Conservation (phyloP, 495 filamentous ascomycete species). For the Penicillium riverlandense region DNA sequence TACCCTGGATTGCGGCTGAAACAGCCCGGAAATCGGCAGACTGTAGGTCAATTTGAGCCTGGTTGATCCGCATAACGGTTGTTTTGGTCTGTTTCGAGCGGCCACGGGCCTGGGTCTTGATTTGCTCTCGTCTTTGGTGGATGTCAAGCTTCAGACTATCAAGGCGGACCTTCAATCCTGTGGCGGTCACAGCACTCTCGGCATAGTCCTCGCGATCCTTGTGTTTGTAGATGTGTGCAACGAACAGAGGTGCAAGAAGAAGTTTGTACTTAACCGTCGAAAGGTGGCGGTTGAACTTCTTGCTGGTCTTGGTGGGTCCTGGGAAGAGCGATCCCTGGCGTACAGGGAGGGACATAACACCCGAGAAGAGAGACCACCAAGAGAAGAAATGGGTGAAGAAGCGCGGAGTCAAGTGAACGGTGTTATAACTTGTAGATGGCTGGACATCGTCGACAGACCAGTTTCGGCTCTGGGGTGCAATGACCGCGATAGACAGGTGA, state of each 20-base stretch:
- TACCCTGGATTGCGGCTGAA: constrained; percentile 80
- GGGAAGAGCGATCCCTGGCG: constrained; percentile 89
- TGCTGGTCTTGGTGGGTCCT: constrained; percentile 87
- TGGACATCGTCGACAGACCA: constrained; percentile 69
- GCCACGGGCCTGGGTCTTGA: constrained; percentile 68
- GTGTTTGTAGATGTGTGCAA: constrained; percentile 97
- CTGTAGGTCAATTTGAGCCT: constrained; percentile 84
- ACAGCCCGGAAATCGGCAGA: constrained; percentile 91
- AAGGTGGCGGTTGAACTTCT: constrained; percentile 95
- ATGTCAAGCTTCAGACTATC: constrained; percentile 95
- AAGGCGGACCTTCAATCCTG: constrained; percentile 85
- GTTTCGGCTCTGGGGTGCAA: constrained; percentile 66
- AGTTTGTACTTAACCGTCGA: constrained; percentile 97
- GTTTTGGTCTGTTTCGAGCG: constrained; percentile 66
- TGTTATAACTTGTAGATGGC: constrained; percentile 84
- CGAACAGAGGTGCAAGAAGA: constrained; percentile 82
- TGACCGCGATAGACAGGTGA: constrained; percentile 83
- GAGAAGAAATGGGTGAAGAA: constrained; percentile 98
- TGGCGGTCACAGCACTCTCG: constrained; percentile 77
- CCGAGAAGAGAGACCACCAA: constrained; percentile 96
- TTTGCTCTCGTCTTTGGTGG: constrained; percentile 89
- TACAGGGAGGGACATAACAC: constrained; percentile 89
- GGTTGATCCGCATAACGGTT: constrained; percentile 91
- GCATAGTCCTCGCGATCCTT: constrained; percentile 85
- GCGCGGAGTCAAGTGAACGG: constrained; percentile 83